Conservation (phyloP, 441 rosid genomes). For the Euphorbia corollata region DNA sequence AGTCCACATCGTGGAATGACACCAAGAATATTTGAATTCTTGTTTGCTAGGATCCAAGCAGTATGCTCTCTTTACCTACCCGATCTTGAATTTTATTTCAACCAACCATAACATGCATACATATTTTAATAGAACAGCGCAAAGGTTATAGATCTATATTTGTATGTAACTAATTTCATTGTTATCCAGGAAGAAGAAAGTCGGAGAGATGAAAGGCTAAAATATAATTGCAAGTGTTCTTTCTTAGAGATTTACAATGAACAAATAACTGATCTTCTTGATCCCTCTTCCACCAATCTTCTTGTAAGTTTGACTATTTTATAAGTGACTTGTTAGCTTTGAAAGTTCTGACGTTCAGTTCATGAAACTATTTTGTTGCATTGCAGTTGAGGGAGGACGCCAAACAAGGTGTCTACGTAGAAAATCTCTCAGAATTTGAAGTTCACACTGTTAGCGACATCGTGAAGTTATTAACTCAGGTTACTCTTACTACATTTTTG, state of each 20-base stretch:
- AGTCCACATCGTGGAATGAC: conserved; percentile 93
- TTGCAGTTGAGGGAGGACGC: conserved; percentile 85
- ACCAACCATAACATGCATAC: neutral
- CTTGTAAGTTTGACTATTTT: conserved; percentile 38
- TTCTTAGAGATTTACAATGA: conserved; percentile 95
- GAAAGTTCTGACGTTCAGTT: conserved; percentile 10
- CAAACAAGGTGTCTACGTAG: conserved; percentile 83
- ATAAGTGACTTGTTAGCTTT: conserved; percentile 3
- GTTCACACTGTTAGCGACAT: conserved; percentile 78
- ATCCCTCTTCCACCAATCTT: conserved; percentile 82
- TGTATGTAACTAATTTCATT: neutral
- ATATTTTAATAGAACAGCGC: neutral
- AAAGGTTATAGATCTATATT: neutral
- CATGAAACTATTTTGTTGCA: conserved; percentile 12
- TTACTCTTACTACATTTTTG: conserved; percentile 20
- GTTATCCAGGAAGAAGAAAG: conserved; percentile 91
- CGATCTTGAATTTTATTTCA: conserved; percentile 15
- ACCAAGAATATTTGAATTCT: conserved; percentile 93
- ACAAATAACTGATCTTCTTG: conserved; percentile 90
- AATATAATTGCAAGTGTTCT: conserved; percentile 92
- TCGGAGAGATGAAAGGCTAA: conserved; percentile 80
- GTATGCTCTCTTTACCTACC: conserved; percentile 36
- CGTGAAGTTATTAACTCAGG: conserved; percentile 78
- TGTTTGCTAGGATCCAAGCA: conserved; percentile 97
- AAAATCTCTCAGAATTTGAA: conserved; percentile 91